A percentile compares a stretch with the other conserved stretches of the same genome.
Conservation (phyloP, 345 rosid species). For the Dovyalis caffra region DNA sequence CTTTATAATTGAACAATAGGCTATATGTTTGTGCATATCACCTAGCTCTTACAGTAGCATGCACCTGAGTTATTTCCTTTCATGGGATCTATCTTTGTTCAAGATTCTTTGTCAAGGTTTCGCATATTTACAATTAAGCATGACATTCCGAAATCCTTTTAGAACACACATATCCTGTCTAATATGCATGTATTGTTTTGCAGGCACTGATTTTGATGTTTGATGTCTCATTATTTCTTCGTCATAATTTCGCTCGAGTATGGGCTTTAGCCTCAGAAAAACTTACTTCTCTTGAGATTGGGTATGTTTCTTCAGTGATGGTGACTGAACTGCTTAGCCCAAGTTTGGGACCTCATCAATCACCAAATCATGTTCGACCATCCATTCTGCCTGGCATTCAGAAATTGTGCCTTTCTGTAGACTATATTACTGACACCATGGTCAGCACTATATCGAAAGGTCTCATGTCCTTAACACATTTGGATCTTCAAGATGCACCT, state of each 20-base stretch:
- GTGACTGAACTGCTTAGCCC: conserved; percentile 73
- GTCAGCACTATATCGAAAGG: conserved; percentile 67
- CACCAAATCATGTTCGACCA: conserved; percentile 31
- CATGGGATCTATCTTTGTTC: not conserved
- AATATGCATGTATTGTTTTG: not conserved
- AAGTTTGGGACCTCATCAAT: conserved; percentile 34
- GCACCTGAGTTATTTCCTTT: not conserved
- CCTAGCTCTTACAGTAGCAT: not conserved
- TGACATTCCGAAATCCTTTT: conserved; percentile 1
- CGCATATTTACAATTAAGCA: not conserved
- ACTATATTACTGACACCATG: conserved; percentile 71
- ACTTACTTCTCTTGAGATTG: conserved; percentile 81
- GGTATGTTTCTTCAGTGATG: conserved; percentile 70
- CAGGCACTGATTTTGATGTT: conserved; percentile 76
- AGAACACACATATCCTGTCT: not conserved
- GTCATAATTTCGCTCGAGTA: conserved; percentile 56
- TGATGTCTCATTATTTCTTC: conserved; percentile 68
- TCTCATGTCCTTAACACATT: conserved; percentile 59
- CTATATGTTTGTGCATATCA: not conserved
- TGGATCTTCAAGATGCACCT: conserved; percentile 90
- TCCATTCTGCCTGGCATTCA: conserved; percentile 60
- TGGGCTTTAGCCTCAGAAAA: conserved; percentile 75
- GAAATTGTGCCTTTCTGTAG: conserved; percentile 72
- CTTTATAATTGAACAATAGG: not conserved
- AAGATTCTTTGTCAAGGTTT: conserved; percentile 7